Evolutionary conservation across 2,329 filamentous ascomycete genomes (phyloP).

Genomic region (Trichoderma hamatum): DNA sequence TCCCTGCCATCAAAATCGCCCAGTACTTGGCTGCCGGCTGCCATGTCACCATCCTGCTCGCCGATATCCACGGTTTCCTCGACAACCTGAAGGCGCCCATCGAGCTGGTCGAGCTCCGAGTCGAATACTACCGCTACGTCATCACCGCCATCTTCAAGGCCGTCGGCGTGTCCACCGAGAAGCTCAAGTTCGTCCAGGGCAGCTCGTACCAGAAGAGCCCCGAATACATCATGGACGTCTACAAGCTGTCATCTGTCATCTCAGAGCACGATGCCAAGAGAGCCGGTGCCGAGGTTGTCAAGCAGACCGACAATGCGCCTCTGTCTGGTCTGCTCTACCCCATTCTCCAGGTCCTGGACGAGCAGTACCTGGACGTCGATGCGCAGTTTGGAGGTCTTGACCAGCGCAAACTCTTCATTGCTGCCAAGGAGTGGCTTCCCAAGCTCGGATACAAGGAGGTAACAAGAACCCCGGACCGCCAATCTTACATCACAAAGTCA

Average conservation of each 20-base stretch:
- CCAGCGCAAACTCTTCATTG: conserved; percentile 85
- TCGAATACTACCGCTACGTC: conserved; percentile 78
- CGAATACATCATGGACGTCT: conserved; percentile 86
- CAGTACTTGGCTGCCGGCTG: conserved; percentile 85
- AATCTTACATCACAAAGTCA: accelerated
- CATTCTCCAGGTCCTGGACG: conserved; percentile 80
- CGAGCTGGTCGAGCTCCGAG: conserved; percentile 80
- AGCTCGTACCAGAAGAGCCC: conserved; percentile 75
- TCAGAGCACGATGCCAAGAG: conserved; percentile 84
- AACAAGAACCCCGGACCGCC: background rate
- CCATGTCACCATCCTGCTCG: conserved; percentile 77
- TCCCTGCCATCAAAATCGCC: conserved; percentile 85
- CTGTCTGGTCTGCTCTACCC: conserved; percentile 55
- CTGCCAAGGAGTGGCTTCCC: conserved; percentile 82
- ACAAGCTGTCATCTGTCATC: conserved; percentile 70
- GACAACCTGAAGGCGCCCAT: conserved; percentile 85
- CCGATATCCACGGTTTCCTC: conserved; percentile 76
- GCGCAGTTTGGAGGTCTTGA: conserved; percentile 84
- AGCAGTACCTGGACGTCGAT: conserved; percentile 86
- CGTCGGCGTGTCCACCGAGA: conserved; percentile 76
- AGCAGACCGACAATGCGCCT: conserved; percentile 79
- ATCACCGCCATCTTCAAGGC: conserved; percentile 76
- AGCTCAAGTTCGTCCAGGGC: conserved; percentile 81
- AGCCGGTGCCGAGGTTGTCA: conserved; percentile 91
- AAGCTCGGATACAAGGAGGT: conserved; percentile 80